A percentile compares a stretch with the other conserved stretches of the same genome.
phyloP scores from a whole-genome alignment of 1,284 basidiomycete species.

The Microbotryum scabiosae region DNA sequence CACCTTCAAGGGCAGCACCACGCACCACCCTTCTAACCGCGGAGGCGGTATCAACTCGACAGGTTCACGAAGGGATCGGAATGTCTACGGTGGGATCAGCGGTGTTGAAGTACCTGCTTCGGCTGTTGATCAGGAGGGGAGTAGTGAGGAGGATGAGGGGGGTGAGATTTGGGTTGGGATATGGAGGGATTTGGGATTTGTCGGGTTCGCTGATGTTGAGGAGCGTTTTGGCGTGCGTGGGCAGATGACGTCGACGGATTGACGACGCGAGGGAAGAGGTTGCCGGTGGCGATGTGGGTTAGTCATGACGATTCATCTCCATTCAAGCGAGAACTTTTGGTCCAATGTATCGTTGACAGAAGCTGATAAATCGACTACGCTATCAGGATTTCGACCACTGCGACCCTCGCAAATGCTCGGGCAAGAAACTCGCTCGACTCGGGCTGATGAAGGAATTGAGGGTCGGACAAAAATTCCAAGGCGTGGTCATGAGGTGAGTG shows the following conservation, averaged over 20 bases:
- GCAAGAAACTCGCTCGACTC: constrained; percentile 81
- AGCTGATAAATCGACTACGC: neutral
- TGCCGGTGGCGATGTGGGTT: constrained; percentile 31
- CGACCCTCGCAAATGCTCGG: constrained; percentile 87
- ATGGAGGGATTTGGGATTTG: neutral
- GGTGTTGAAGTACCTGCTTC: constrained; percentile 19
- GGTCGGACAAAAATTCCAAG: constrained; percentile 79
- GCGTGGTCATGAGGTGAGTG: constrained; percentile 82
- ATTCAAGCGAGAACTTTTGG: neutral
- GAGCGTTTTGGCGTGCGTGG: neutral
- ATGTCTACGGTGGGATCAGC: no score
- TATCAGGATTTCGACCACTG: constrained; percentile 90
- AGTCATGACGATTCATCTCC: neutral
- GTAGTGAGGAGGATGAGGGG: neutral
- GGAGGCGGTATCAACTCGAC: no score
- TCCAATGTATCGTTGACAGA: neutral
- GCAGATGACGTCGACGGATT: constrained; percentile 8
- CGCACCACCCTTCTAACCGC: no score
- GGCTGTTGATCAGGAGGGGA: constrained; percentile 21
- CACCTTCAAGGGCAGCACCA: no score
- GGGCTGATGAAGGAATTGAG: constrained; percentile 76
- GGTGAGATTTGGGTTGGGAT: neutral
- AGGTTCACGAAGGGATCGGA: no score
- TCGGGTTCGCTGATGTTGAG: neutral
- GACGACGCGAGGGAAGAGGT: neutral